Evolutionary conservation across 176 grass and related monocot species (phyloP).

Genomic region (Saccharum officinarum): DNA sequence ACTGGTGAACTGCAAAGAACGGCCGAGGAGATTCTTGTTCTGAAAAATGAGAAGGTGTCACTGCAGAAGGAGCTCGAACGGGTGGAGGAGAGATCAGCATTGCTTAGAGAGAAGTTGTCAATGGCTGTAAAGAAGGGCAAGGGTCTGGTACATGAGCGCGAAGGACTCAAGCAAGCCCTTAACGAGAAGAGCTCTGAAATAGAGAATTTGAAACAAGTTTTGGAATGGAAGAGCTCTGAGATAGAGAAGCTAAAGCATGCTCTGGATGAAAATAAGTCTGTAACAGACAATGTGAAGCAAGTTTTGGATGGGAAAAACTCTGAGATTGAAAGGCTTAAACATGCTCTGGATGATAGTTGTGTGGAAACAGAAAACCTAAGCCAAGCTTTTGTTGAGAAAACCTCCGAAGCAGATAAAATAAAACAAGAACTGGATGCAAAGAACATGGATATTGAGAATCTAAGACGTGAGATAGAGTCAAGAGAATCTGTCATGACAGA

Average conservation of each 20-base stretch:
- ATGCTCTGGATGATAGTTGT: conserved; percentile 37
- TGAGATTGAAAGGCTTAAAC: conserved; percentile 48
- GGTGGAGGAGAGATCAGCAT: conserved; percentile 80
- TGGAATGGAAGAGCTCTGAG: conserved; percentile 59
- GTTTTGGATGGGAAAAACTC: conserved; percentile 21
- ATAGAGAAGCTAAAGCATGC: conserved; percentile 53
- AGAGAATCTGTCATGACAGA: conserved; percentile 54
- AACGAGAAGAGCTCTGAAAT: conserved; percentile 63
- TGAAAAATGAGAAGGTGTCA: conserved; percentile 78
- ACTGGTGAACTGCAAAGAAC: conserved; percentile 50
- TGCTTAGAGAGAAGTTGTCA: conserved; percentile 94
- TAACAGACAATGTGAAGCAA: conserved; percentile 44
- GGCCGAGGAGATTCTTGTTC: conserved; percentile 46
- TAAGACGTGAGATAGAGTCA: conserved; percentile 56
- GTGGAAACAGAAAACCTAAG: conserved; percentile 58
- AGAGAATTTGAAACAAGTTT: conserved; percentile 46
- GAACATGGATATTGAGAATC: conserved; percentile 35
- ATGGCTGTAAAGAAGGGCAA: conserved; percentile 99
- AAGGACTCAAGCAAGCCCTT: conserved; percentile 71
- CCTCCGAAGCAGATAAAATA: conserved; percentile 38
- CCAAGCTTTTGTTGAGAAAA: conserved; percentile 36
- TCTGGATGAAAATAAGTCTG: conserved; percentile 54
- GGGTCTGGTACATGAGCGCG: conserved; percentile 91
- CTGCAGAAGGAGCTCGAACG: conserved; percentile 77
- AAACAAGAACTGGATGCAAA: conserved; percentile 31